Base-by-base conservation (phyloP, 352 stramenopile species). In the Pythium guiyangense region DNA sequence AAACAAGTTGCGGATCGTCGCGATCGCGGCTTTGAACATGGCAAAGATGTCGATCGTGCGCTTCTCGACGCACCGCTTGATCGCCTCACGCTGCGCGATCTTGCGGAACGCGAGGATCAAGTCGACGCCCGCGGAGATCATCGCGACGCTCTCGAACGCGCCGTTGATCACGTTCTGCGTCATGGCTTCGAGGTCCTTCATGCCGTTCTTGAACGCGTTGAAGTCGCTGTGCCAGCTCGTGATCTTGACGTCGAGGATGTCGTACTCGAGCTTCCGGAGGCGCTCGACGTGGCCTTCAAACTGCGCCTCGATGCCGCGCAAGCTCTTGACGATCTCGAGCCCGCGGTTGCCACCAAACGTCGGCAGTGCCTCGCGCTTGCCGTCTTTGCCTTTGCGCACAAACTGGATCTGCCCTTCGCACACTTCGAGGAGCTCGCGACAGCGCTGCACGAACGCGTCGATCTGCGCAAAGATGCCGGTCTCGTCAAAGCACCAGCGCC, bases 151-250 rank as follows among this genome's bases (percentile, higher is more conserved):
- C 40, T 98, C 95, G 49, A 98, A 98, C 0, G 90, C 90, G 5
- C 81, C 85, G 53, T 97, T 97, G 60, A 98, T 98, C 6, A 98
- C 88, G 52, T 98, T 98, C 45, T 93, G 84, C 2, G 94, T 97
- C 92, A 98, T 98, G 0, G 94, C 93, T 54, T 98, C 95, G 3
- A 98, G 70, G 59, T 98, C 95, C 63, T 98, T 98, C 67, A 98
- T 92, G 22, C 87, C 89, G 56, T 96, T 97, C 70, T 98, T 98
- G 67, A 98, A 98, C 5, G 77, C 73, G 54, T 97, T 97, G 57
- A 97, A 98, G 70, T 98, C 92, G 49, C 92, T 89, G 57, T 98
- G 94, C 95, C 95, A 98, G 55, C 86, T 88, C 3, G 85, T 96
- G 40, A 94, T 96, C 53, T 97, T 98, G 35, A 98, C 93, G 52